Evolutionary conservation across 2,329 filamentous ascomycete genomes (phyloP).

Genomic region (Calonectria honghensis): DNA sequence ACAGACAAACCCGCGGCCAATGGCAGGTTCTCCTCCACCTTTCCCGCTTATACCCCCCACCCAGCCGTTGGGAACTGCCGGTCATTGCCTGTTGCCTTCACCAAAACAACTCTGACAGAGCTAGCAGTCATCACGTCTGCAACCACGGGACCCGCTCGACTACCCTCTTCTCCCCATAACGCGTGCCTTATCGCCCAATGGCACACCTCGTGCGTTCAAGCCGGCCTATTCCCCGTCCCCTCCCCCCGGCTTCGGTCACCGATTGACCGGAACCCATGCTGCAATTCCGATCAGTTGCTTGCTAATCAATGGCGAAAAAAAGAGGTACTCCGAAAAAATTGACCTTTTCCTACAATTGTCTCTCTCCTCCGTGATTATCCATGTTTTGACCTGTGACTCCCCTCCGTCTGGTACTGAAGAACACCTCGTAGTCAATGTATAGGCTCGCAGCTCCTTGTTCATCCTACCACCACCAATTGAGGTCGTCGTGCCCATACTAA

Average conservation of each 20-base stretch:
- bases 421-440: constrained; percentile 18
- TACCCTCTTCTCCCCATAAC: not conserved
- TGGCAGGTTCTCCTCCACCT: not conserved
- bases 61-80: constrained; percentile 30
- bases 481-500: not conserved
- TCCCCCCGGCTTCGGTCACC: constrained; percentile 24
- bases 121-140: not conserved
- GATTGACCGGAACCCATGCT: constrained; percentile 35
- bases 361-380: not conserved
- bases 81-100: not conserved
- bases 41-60: not conserved
- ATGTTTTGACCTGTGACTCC: not conserved
- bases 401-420: not conserved
- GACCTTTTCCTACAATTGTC: not conserved
- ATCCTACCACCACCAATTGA: not conserved
- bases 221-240: not conserved
- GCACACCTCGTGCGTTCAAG: not conserved
- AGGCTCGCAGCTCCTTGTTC: constrained; percentile 1
- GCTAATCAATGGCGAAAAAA: constrained; percentile 35
- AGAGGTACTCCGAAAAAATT: constrained; percentile 5
- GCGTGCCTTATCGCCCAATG: constrained; percentile 18
- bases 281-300: constrained; percentile 42
- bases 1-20: not conserved
- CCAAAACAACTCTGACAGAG: constrained; percentile 16
- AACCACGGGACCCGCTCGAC: constrained; percentile 15